phyloP scores from a whole-genome alignment of 1,284 basidiomycete species.

The Xanthoconium separans region DNA sequence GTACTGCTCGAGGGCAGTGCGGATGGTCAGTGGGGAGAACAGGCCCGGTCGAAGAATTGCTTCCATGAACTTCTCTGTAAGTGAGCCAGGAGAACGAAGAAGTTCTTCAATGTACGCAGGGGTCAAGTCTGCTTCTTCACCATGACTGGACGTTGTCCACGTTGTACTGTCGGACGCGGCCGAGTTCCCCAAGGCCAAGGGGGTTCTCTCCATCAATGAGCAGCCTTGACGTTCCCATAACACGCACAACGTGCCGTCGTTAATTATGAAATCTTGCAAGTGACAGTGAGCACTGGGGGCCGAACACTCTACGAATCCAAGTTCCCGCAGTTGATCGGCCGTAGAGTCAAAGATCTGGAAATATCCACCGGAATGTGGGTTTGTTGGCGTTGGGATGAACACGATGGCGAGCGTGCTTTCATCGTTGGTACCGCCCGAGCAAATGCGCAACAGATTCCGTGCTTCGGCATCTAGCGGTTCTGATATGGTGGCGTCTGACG shows the following conservation, averaged over 20 bases:
- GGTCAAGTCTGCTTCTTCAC: conserved; percentile 72
- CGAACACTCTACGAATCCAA: conserved; percentile 59
- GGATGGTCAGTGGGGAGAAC: conserved; percentile 81
- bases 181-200: conserved; percentile 41
- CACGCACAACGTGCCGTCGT: conserved; percentile 52
- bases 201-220: conserved; percentile 62
- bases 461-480: conserved; percentile 55
- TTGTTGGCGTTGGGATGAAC: conserved; percentile 65
- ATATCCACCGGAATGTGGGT: conserved; percentile 62
- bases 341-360: conserved; percentile 62
- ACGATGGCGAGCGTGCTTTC: conserved; percentile 51
- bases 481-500: conserved; percentile 37
- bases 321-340: conserved; percentile 54
- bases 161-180: conserved; percentile 32
- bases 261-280: conserved; percentile 71
- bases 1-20: conserved; percentile 81
- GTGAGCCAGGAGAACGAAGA: conserved; percentile 67
- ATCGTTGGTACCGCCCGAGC: conserved; percentile 42
- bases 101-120: conserved; percentile 86
- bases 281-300: conserved; percentile 60
- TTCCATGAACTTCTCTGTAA: conserved; percentile 76
- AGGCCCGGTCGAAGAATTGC: conserved; percentile 84
- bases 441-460: conserved; percentile 61
- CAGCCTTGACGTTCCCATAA: conserved; percentile 79
- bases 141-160: conserved; percentile 59